phyloP scores from a whole-genome alignment of 1,139 yeast species.

The Blastobotrys capitulatus region DNA sequence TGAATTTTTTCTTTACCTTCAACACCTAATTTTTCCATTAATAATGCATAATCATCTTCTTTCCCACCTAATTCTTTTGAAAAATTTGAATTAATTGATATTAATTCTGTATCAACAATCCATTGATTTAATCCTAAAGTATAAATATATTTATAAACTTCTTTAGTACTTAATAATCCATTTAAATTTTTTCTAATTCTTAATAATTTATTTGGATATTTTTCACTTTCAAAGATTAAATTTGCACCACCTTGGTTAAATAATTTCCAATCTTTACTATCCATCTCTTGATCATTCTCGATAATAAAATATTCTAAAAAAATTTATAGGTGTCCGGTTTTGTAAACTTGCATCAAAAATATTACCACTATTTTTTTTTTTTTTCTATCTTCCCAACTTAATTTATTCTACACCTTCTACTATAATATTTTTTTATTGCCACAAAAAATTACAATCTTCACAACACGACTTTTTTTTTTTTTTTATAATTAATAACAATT shows the following conservation, averaged over 20 bases:
- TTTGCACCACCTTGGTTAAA: conserved; percentile 28
- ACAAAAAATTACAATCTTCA: too few species aligned
- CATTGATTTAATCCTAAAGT: conserved; percentile 12
- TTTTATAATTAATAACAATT: not conserved
- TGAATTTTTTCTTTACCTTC: not conserved
- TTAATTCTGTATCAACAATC: conserved; percentile 16
- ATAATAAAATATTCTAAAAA: too few species aligned
- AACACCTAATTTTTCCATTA: conserved; percentile 16
- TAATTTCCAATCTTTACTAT: conserved; percentile 18
- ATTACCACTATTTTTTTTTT: too few species aligned
- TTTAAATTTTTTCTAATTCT: conserved; percentile 23
- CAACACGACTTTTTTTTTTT: not conserved
- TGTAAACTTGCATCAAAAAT: too few species aligned
- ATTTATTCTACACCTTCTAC: too few species aligned
- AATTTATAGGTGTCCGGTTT: too few species aligned
- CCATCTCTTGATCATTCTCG: too few species aligned
- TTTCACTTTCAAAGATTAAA: conserved; percentile 13
- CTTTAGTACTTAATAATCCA: conserved; percentile 15
- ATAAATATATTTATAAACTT: conserved; percentile 17
- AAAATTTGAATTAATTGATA: conserved; percentile 10
- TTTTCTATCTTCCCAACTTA: too few species aligned
- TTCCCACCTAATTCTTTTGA: conserved; percentile 12
- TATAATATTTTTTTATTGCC: too few species aligned
- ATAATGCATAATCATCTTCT: conserved; percentile 14
- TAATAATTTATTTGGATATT: conserved; percentile 19